These are phyloP conservation scores for Rubus parviflorus DNA, from an alignment of 306 rosid species.

Conservation along the genomic window DNA sequence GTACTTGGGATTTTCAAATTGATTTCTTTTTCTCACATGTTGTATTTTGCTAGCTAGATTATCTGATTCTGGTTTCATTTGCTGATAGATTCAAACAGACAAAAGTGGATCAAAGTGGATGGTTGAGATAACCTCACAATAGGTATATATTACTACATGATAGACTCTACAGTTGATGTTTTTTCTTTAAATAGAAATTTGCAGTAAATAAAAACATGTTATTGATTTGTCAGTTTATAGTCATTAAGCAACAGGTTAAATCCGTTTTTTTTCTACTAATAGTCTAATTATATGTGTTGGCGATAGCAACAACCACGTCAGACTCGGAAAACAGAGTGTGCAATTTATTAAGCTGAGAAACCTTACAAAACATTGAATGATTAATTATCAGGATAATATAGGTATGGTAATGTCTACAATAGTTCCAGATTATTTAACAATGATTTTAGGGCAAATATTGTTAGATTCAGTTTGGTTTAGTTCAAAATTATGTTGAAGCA, in stretches of 20 bases:
- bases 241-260: background rate
- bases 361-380: too few relatives aligned
- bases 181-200: background rate
- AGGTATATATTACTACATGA: constrained; percentile 45
- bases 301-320: too few relatives aligned
- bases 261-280: background rate
- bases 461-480: too few relatives aligned
- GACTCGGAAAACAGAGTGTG: too few relatives aligned
- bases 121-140: constrained; percentile 67
- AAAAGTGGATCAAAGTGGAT: constrained; percentile 74
- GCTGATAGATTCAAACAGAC: constrained; percentile 50
- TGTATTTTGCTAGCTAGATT: background rate
- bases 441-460: too few relatives aligned
- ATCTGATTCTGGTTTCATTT: constrained; percentile 23
- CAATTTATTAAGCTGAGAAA: too few relatives aligned
- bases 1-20: background rate
- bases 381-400: too few relatives aligned
- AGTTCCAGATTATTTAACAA: too few relatives aligned
- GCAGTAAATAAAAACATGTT: background rate
- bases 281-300: background rate
- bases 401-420: too few relatives aligned
- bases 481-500: too few relatives aligned
- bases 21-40: background rate
- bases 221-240: background rate
- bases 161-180: background rate